phyloP scores from a whole-genome alignment of 768 basidiomycete species.

The Pleurotus salmoneostramineus region DNA sequence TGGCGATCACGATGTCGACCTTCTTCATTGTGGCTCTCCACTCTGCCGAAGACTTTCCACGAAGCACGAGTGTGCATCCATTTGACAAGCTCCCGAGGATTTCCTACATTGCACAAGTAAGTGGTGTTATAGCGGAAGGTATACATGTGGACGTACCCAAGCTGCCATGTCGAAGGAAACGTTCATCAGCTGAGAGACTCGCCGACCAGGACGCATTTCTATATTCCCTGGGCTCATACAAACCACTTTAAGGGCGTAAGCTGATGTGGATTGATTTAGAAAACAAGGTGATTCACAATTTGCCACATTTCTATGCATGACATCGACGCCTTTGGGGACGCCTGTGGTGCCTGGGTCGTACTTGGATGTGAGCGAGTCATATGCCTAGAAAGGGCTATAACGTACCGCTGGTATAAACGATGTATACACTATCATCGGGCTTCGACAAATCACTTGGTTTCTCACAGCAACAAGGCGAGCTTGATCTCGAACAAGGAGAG shows the following conservation, averaged over 20 bases:
- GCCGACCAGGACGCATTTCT: constrained; percentile 50
- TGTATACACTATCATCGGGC: constrained; percentile 30
- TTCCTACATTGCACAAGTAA: constrained; percentile 21
- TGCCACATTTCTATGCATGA: constrained; percentile 32
- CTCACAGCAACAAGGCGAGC: neutral
- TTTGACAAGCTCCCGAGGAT: constrained; percentile 48
- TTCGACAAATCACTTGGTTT: constrained; percentile 15
- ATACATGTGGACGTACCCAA: constrained; percentile 27
- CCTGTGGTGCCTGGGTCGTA: constrained; percentile 24
- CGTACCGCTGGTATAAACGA: constrained; percentile 37
- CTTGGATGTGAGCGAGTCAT: neutral
- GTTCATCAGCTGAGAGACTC: constrained; percentile 58
- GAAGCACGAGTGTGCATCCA: constrained; percentile 47
- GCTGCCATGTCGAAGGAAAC: constrained; percentile 68
- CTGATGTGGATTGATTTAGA: neutral
- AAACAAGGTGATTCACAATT: constrained; percentile 28
- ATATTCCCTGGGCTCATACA: constrained; percentile 42
- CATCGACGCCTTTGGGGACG: constrained; percentile 38
- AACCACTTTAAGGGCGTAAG: neutral
- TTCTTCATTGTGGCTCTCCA: constrained; percentile 45
- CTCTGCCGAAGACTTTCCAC: constrained; percentile 45
- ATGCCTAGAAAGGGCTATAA: neutral
- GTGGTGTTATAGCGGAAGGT: neutral
- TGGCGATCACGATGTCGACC: constrained; percentile 50
- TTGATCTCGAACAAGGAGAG: neutral